phyloP scores from a whole-genome alignment of 352 stramenopile genomes.

The Phytophthora chlamydospora region DNA sequence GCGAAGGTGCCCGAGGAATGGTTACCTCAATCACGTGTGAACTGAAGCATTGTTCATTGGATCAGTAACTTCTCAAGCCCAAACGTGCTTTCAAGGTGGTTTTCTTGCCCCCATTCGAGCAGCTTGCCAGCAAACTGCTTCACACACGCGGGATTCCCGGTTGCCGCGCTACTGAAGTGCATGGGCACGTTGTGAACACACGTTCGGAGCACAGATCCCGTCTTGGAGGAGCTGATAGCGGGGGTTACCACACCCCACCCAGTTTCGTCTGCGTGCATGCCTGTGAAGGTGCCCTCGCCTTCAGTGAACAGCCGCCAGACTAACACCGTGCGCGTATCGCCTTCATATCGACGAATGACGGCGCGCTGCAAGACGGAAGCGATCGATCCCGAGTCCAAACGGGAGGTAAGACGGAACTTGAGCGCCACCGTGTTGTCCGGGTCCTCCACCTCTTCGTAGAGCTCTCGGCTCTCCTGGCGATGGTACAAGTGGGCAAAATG shows the following conservation, averaged over 20 bases:
- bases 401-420: constrained; percentile 11
- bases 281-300: constrained; percentile 22
- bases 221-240: not conserved
- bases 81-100: constrained; percentile 6
- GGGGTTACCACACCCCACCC: constrained; percentile 24
- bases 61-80: constrained; percentile 11
- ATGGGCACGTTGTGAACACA: constrained; percentile 21
- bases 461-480: constrained; percentile 8
- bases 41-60: not conserved
- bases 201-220: constrained; percentile 11
- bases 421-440: constrained; percentile 11
- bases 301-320: constrained; percentile 22
- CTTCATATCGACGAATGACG: constrained; percentile 15
- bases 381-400: constrained; percentile 2
- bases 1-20: too few species aligned
- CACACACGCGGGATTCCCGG: not conserved
- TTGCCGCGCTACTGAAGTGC: constrained; percentile 2
- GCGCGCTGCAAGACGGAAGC: constrained; percentile 11
- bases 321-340: constrained; percentile 4
- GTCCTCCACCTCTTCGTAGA: constrained; percentile 8
- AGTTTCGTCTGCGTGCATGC: constrained; percentile 24
- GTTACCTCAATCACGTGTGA: too few species aligned
- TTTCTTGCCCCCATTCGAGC: constrained; percentile 16
- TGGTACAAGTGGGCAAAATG: constrained; percentile 2
- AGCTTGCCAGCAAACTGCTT: constrained; percentile 15